Base-by-base conservation (phyloP, 306 rosid species). In the Mimosa bimucronata region DNA sequence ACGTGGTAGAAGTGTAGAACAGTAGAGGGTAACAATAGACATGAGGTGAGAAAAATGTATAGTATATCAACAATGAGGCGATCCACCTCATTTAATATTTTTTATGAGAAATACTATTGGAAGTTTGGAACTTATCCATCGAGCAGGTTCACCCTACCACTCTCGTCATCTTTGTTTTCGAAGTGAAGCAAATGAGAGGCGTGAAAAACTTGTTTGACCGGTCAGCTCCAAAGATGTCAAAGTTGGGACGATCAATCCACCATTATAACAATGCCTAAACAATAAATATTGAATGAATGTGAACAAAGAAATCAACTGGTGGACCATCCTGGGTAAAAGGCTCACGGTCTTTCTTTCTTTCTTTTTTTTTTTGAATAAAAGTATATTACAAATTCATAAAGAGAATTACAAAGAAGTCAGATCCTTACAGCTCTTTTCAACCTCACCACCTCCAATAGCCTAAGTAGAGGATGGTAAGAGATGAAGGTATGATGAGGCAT, bases 281-380 rank as follows among this genome's bases (percentile, higher is more conserved):
- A 18, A 50, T 18, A 18, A 50, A 13, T 45, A 14, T 13, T 50
- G 57, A 50, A 18, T 50, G n/a, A 50, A 50, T 18, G 23, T 28
- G 34, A 79, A 52, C 45, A 69, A 74, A 71, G 73, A 76, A 73
- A 6, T 37, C 52, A 68, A 6, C 29, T 37, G 21, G 45, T 62
- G 88, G 89, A 77, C 66, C 85, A 77, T 48, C 55, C n/a, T 5
- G 21, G 7, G 21, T 34, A 34, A 34, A 18, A 50, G 57, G 23
- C 57, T 50, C 57, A 5, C 21, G 19, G 57, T 18, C n/a, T 0
- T n/a, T n/a, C n/a, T n/a, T n/a, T n/a, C n/a, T n/a, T n/a, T 16
- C 19, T 3, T 46, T 46, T 46, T 5, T 16, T 1, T 48, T 48
- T 16, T 15, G 57, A 50, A 18, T 50, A 18, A 5, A 50, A 50